Base-by-base conservation (phyloP, 306 rosid species). In the Cicer cuneatum region DNA sequence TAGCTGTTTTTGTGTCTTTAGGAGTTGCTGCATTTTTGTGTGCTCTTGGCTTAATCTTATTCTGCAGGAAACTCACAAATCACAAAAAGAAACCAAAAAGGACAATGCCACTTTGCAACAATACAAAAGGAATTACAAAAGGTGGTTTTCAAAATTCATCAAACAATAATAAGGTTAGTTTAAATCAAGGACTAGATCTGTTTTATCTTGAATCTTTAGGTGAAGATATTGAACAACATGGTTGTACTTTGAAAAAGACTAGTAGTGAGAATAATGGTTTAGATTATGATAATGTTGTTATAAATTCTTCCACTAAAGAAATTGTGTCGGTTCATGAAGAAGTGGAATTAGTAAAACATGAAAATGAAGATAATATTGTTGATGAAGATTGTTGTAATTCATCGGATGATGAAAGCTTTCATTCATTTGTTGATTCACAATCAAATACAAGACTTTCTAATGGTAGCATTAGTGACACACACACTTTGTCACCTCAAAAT, bases 361-460 rank as follows among this genome's bases (percentile, higher is more conserved):
- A 86, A 11, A 61, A 65, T 70, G 96, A 86, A 61, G 86, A 79
- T 47, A 76, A 72, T 60, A 54, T 81, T 74, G 57, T 76, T 71
- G 78, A 85, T 35, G 52, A 68, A 78, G 86, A 81, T 72, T 45
- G 72, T 72, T 45, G 72, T 11, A 77, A 75, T 85, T 79, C 86
- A 5, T 90, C 98, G 15, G 96, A 86, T 59, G 56, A 83, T 72
- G 98, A 92, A 82, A 92, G 97, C 2, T 95, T 95, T 73, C 99
- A 92, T 84, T 95, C 99, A 19, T 64, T 92, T 38, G 89, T 77
- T 48, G 92, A 92, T 77, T 89, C 98, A n/a, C 82, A 81, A 77
- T 69, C 93, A 35, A 89, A 72, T 47, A 14, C 72, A 11, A 85
- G 97, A 78, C 93, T 87, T 78, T 94, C 99, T 19, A 84, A 89